Evolutionary conservation across 495 filamentous ascomycete species (phyloP).

Genomic region (Beverwykella pulmonaria): DNA sequence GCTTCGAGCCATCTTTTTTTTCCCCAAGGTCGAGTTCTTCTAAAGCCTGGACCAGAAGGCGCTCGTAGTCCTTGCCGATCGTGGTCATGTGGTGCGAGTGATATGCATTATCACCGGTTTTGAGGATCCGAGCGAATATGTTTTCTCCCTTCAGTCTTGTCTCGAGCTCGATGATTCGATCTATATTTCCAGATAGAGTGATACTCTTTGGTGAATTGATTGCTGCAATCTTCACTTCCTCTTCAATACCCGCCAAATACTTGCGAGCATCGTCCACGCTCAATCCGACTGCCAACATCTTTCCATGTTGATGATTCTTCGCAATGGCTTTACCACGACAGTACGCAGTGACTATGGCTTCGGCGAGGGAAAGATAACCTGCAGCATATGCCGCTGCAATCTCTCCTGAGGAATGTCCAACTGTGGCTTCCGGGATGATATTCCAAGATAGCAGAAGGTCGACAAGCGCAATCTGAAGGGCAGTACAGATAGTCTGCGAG

Average conservation of each 20-base stretch:
- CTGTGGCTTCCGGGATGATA: not conserved
- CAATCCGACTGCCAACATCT: constrained; percentile 26
- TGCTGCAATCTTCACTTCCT: constrained; percentile 7
- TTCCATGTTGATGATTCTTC: not conserved
- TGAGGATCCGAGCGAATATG: constrained; percentile 10
- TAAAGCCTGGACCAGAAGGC: too few species aligned
- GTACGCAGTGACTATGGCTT: constrained; percentile 25
- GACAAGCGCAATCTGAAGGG: constrained; percentile 26
- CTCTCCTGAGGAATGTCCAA: constrained; percentile 33
- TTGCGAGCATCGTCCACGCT: not conserved
- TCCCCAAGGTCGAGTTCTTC: too few species aligned
- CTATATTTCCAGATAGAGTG: constrained; percentile 17
- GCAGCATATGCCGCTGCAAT: constrained; percentile 28
- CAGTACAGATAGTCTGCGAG: constrained; percentile 31
- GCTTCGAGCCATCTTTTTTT: too few species aligned
- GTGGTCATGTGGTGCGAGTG: constrained; percentile 28
- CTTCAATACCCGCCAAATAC: constrained; percentile 2
- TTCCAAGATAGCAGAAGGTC: constrained; percentile 15
- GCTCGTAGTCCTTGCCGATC: constrained; percentile 9
- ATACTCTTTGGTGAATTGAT: constrained; percentile 28
- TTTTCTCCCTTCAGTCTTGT: not conserved
- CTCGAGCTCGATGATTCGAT: not conserved
- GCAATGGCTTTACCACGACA: constrained; percentile 1
- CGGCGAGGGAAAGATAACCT: constrained; percentile 9
- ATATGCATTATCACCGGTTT: constrained; percentile 27